Evolutionary conservation across 139 green algal species (phyloP).

Genomic region (Coelastrella sp.): DNA sequence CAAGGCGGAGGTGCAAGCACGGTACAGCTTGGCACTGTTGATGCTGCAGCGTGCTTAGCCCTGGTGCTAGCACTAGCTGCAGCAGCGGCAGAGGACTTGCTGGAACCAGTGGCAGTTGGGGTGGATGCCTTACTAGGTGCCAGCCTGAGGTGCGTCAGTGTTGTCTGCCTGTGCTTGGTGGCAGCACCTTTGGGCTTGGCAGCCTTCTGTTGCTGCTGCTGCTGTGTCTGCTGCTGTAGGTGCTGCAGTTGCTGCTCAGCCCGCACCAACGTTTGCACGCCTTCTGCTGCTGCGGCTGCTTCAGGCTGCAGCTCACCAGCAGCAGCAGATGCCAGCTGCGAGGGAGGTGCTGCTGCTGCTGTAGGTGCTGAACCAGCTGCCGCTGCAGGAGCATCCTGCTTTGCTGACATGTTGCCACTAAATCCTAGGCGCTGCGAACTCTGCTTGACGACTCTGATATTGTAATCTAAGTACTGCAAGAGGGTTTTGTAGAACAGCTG

Average conservation of each 20-base stretch:
- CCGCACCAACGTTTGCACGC: too few species aligned
- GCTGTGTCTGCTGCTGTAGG: background rate
- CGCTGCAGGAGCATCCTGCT: background rate
- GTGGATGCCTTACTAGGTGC: too few species aligned
- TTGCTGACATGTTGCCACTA: background rate
- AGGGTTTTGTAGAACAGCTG: background rate
- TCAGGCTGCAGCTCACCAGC: background rate
- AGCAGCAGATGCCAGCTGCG: background rate
- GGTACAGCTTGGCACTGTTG: background rate
- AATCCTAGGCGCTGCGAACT: background rate
- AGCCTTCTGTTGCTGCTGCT: too few species aligned
- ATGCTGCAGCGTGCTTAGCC: background rate
- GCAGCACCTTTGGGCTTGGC: too few species aligned
- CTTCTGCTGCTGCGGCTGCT: slow-evolving; percentile 11
- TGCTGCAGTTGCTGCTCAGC: too few species aligned
- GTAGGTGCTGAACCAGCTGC: too few species aligned
- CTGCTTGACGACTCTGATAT: background rate
- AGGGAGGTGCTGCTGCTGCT: too few species aligned
- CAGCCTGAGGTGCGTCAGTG: too few species aligned
- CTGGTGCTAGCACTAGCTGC: too few species aligned
- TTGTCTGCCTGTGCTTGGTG: too few species aligned
- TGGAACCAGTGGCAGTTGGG: too few species aligned
- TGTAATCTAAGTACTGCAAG: background rate
- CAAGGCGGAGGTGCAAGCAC: background rate
- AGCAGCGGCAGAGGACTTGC: too few species aligned